phyloP scores from a whole-genome alignment of 805 yeast genomes.

The Candida vaughaniae region DNA sequence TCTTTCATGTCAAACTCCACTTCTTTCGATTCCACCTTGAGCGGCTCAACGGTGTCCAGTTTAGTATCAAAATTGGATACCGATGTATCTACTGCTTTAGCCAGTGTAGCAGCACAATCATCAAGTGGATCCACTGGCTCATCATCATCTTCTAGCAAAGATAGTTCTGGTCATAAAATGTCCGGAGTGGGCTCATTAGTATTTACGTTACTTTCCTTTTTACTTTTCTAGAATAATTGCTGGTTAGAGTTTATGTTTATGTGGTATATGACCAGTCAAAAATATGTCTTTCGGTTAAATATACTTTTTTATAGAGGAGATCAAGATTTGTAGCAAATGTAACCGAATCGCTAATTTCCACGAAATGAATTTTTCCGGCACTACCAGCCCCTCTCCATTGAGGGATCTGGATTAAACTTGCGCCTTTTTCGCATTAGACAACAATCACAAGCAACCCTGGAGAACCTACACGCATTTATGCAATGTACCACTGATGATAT shows the following conservation, averaged over 20 bases:
- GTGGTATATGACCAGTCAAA: background rate
- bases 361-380: too few relatives aligned
- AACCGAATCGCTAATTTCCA: background rate
- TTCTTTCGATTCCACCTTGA: conserved; percentile 44
- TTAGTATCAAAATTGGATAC: conserved; percentile 46
- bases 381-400: too few relatives aligned
- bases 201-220: conserved; percentile 1
- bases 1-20: conserved; percentile 60
- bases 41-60: conserved; percentile 40
- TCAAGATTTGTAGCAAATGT: background rate
- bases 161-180: conserved; percentile 11
- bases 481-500: too few relatives aligned
- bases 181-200: conserved; percentile 4
- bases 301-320: background rate
- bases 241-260: background rate
- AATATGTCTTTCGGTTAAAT: background rate
- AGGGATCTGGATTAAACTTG: too few relatives aligned
- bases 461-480: too few relatives aligned
- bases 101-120: conserved; percentile 13
- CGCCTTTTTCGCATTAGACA: too few relatives aligned
- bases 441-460: too few relatives aligned
- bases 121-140: conserved; percentile 8
- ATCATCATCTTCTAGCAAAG: conserved; percentile 21
- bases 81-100: conserved; percentile 26
- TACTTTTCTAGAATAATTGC: conserved; percentile 1